Evolutionary conservation across 2,329 filamentous ascomycete genomes (phyloP).

Genomic region (Cladophialophora chaetospira): DNA sequence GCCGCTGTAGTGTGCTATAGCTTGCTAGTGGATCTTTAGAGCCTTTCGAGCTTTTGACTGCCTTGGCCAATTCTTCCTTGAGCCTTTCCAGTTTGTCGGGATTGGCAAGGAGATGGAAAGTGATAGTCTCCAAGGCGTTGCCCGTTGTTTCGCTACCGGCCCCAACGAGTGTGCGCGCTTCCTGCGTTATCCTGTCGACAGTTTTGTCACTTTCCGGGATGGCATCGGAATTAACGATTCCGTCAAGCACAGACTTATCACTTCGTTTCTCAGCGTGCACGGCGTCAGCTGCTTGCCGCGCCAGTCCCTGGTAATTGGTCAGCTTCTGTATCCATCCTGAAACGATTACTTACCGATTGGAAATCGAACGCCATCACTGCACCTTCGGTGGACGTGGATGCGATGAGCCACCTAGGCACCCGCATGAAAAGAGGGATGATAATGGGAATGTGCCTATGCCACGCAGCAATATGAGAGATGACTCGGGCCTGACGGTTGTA

Average conservation of each 20-base stretch:
- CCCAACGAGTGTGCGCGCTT: slow-evolving; percentile 29
- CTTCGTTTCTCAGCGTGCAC: slow-evolving; percentile 26
- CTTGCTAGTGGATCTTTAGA: slow-evolving; percentile 14
- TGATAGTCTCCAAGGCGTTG: slow-evolving; percentile 25
- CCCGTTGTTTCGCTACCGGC: slow-evolving; percentile 33
- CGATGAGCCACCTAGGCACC: slow-evolving; percentile 27
- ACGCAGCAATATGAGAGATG: slow-evolving; percentile 28
- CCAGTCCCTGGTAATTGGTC: slow-evolving; percentile 19
- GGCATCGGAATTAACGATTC: slow-evolving; percentile 31
- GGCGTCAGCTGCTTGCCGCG: slow-evolving; percentile 19
- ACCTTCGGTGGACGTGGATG: slow-evolving; percentile 27
- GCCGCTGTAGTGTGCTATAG: slow-evolving; percentile 23
- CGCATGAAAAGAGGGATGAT: slow-evolving; percentile 30
- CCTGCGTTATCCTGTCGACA: slow-evolving; percentile 34
- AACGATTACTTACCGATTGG: slow-evolving; percentile 22
- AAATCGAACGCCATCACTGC: slow-evolving; percentile 29
- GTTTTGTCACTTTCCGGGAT: slow-evolving; percentile 40
- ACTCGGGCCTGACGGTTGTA: slow-evolving; percentile 28
- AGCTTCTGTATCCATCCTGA: neutral
- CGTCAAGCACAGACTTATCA: slow-evolving; percentile 32
- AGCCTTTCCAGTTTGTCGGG: slow-evolving; percentile 31
- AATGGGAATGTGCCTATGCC: slow-evolving; percentile 31
- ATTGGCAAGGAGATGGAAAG: slow-evolving; percentile 28
- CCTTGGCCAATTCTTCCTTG: slow-evolving; percentile 36
- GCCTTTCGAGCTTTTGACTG: slow-evolving; percentile 33